phyloP scores from a whole-genome alignment of 352 stramenopile species.

The Blastocystis hominis region DNA sequence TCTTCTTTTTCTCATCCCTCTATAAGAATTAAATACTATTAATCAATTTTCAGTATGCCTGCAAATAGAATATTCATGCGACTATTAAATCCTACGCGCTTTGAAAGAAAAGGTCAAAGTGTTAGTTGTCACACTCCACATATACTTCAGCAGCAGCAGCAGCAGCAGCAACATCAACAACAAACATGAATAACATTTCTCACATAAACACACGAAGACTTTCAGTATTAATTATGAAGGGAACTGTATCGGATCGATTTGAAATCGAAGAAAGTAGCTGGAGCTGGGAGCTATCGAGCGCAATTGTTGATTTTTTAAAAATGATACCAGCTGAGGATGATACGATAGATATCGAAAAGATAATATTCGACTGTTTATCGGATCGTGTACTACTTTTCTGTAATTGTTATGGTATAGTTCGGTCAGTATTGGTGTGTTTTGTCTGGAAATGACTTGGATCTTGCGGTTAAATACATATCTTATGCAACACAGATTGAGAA shows the following conservation, averaged over 20 bases:
- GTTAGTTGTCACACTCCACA: too few relatives aligned
- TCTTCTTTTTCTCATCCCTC: background rate
- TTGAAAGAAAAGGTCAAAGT: too few relatives aligned
- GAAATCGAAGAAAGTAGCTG: constrained; percentile 46
- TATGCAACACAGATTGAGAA: background rate
- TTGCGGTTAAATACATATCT: constrained; percentile 49
- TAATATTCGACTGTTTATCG: constrained; percentile 5
- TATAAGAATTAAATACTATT: too few relatives aligned
- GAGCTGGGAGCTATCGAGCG: background rate
- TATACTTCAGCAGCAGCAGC: too few relatives aligned
- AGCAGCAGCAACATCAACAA: too few relatives aligned
- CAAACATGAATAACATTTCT: too few relatives aligned
- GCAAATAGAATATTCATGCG: too few relatives aligned
- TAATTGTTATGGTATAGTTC: background rate
- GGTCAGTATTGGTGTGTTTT: constrained; percentile 24
- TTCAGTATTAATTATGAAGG: background rate
- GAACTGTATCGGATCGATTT: background rate
- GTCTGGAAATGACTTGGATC: background rate
- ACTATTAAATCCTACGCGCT: too few relatives aligned
- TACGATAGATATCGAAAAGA: background rate
- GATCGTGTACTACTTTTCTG: background rate
- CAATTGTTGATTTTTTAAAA: background rate
- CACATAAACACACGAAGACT: too few relatives aligned
- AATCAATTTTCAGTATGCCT: too few relatives aligned
- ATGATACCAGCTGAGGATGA: background rate